These are phyloP conservation scores for Lentinus polychrous DNA, from an alignment of 1,284 basidiomycete species.

Conservation along the genomic window DNA sequence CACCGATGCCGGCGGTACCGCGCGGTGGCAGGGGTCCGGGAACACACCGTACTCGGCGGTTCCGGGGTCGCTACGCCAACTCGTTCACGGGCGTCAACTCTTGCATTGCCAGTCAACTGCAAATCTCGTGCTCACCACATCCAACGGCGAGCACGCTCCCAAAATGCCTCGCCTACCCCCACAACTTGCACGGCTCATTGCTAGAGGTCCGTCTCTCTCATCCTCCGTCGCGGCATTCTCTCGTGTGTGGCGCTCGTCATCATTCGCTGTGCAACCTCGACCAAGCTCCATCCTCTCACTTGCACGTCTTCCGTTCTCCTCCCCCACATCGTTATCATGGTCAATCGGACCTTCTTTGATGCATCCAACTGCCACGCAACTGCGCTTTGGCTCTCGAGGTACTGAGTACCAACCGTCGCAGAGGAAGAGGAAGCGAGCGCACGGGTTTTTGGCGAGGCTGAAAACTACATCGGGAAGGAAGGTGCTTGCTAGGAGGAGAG, in stretches of 20 bases:
- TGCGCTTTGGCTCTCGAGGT: slow-evolving; percentile 48
- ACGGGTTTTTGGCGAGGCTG: slow-evolving; percentile 77
- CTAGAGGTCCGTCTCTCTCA: slow-evolving; percentile 1
- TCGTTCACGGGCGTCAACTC: not conserved
- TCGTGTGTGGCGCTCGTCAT: not conserved
- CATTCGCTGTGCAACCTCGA: not conserved
- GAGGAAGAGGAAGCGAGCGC: slow-evolving; percentile 81
- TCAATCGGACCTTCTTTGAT: slow-evolving; percentile 5
- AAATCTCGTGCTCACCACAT: not conserved
- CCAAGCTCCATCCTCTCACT: slow-evolving; percentile 2
- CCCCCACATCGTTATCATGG: slow-evolving; percentile 1
- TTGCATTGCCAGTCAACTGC: not conserved
- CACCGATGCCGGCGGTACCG: too few species aligned
- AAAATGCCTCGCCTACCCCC: slow-evolving; percentile 8
- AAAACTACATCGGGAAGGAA: slow-evolving; percentile 57
- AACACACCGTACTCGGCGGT: not conserved
- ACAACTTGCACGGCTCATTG: slow-evolving; percentile 4
- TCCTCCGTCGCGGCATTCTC: not conserved
- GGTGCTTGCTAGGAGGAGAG: slow-evolving; percentile 34
- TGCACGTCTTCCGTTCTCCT: slow-evolving; percentile 4
- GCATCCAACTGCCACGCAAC: slow-evolving; percentile 30
- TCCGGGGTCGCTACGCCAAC: not conserved
- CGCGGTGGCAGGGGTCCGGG: too few species aligned
- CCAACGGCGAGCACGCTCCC: not conserved
- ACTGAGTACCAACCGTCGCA: slow-evolving; percentile 87